Evolutionary conservation across 1,284 basidiomycete species (phyloP).

Genomic region (Ustilago curta): DNA sequence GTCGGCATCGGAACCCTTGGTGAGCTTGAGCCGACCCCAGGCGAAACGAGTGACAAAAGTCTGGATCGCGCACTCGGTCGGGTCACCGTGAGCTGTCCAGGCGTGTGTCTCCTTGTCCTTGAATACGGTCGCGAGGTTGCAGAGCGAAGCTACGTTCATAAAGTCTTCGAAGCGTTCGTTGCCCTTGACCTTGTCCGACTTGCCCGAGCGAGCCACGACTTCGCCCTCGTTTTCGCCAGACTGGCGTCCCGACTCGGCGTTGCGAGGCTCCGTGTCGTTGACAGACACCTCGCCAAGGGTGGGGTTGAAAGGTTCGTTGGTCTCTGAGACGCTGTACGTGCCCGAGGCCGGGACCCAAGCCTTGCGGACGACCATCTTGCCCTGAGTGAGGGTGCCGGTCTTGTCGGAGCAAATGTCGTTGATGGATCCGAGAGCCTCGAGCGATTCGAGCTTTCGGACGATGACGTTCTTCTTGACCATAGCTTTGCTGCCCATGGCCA

Average conservation of each 20-base stretch:
- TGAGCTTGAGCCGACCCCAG: conserved; percentile 56
- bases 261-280: conserved; percentile 58
- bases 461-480: conserved; percentile 74
- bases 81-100: conserved; percentile 79
- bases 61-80: conserved; percentile 76
- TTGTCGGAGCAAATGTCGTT: conserved; percentile 69
- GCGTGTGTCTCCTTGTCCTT: conserved; percentile 64
- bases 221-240: conserved; percentile 70
- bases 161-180: conserved; percentile 55
- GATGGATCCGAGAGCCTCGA: conserved; percentile 67
- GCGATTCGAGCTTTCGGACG: conserved; percentile 71
- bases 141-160: conserved; percentile 66
- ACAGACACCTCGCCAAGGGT: conserved; percentile 70
- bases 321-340: conserved; percentile 61
- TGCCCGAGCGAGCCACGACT: conserved; percentile 57
- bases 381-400: conserved; percentile 68
- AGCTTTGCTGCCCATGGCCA: conserved; percentile 73
- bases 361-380: conserved; percentile 66
- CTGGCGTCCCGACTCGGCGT: conserved; percentile 14
- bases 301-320: conserved; percentile 68
- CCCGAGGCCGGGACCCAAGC: conserved; percentile 66
- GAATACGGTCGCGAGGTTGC: conserved; percentile 68
- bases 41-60: conserved; percentile 74
- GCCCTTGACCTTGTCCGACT: conserved; percentile 54
- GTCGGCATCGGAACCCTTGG: conserved; percentile 50